phyloP scores from a whole-genome alignment of 805 yeast genomes.

The Candida khao-thaluensis region DNA sequence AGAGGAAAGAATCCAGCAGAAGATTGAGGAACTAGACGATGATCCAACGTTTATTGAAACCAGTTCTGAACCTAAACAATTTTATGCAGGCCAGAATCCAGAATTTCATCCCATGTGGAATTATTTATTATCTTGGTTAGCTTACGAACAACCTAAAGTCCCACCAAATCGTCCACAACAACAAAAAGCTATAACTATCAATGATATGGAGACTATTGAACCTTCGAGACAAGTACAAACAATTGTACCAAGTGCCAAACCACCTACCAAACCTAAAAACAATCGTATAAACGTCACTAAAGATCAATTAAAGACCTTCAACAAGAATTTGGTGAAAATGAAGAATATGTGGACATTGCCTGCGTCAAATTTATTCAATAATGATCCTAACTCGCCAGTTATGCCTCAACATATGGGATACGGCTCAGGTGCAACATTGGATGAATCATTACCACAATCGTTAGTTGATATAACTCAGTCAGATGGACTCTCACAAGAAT shows the following conservation, averaged over 20 bases:
- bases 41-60: constrained; percentile 7
- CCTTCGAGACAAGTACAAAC: constrained; percentile 5
- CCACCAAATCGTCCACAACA: constrained; percentile 1
- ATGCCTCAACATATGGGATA: neutral
- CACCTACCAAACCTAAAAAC: constrained; percentile 1
- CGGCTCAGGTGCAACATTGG: constrained; percentile 10
- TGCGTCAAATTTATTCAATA: constrained; percentile 19
- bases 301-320: constrained; percentile 15
- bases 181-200: constrained; percentile 1
- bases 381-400: constrained; percentile 6
- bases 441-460: constrained; percentile 17
- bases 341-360: constrained; percentile 35
- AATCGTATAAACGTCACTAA: constrained; percentile 13
- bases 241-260: constrained; percentile 2
- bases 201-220: neutral
- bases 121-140: constrained; percentile 36
- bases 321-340: constrained; percentile 19
- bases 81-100: constrained; percentile 19
- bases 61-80: neutral
- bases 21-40: constrained; percentile 5
- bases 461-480: constrained; percentile 8
- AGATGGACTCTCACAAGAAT: constrained; percentile 22
- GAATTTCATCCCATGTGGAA: constrained; percentile 40
- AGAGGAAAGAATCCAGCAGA: constrained; percentile 6
- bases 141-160: constrained; percentile 22